Evolutionary conservation across 805 yeast genomes (phyloP), one percentile per base, ranked within the genome.

Genomic region (Schwanniomyces pseudopolymorphus): DNA sequence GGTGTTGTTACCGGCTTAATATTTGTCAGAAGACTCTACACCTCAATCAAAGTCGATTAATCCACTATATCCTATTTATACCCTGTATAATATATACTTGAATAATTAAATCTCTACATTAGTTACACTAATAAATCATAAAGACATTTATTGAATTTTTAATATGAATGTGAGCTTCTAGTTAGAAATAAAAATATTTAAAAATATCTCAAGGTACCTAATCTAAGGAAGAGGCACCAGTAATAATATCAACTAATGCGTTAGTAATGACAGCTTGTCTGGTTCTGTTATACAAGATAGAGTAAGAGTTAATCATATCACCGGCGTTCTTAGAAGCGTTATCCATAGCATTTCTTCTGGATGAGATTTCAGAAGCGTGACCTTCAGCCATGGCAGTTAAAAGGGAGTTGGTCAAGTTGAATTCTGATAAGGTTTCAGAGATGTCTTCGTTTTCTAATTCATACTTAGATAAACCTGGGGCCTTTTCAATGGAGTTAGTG

Each of bases 311-410:
- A 70, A 94, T 94, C 98, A 94, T 94, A 64, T 94, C 99, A 77
- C 96, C 96, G 54, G 99, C 99, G 70, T 92, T 92, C 94, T 94
- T 92, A 60, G 97, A 90, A 54, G 99, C 99, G 68, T 94, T 94
- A 77, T 92, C 99, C 99, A 92, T 92, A 60, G 99, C 98, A 70
- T 89, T 92, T 84, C 99, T 91, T 85, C 99, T 91, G 51, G 99
- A 97, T 55, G 95, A 86, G 58, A 91, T 81, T 80, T 92, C 99
- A 49, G 98, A 88, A 52, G 98, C 97, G 74, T 92, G 91, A 74
- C 97, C 98, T 70, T 94, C 97, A 55, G 97, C 92, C 80, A 91
- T 81, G 51, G 96, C 97, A 64, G 91, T 75, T 70, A 86, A 82
- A 62, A 92, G 80, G 63, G 89, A 82, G 82, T 89, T 91, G 56